Evolutionary conservation across 768 basidiomycete genomes (phyloP).

Genomic region (Russula earlei): DNA sequence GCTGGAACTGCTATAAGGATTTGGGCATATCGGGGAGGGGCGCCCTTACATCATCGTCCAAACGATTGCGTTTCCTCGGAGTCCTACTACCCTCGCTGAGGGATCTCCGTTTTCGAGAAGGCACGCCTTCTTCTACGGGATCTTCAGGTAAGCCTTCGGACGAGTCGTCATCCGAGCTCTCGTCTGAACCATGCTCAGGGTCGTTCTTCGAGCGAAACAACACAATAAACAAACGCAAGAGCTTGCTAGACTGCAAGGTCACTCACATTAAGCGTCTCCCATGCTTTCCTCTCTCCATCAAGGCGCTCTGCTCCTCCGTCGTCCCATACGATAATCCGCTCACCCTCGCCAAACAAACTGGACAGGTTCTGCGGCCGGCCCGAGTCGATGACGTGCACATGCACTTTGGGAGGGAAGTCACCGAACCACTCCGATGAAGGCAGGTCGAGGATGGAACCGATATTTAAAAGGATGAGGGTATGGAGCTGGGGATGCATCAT

Average conservation of each 20-base stretch:
- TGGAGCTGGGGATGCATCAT: conserved; percentile 46
- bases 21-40: conserved; percentile 5
- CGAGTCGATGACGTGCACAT: conserved; percentile 91
- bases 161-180: conserved; percentile 41
- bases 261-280: conserved; percentile 73
- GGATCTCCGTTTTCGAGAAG: conserved; percentile 44
- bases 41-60: conserved; percentile 30
- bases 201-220: conserved; percentile 51
- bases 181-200: conserved; percentile 64
- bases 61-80: conserved; percentile 33
- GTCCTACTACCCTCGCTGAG: conserved; percentile 10
- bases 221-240: neutral
- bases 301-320: conserved; percentile 73
- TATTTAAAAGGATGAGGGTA: conserved; percentile 84
- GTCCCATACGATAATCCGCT: conserved; percentile 85
- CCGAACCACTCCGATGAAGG: conserved; percentile 70
- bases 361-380: conserved; percentile 81
- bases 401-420: conserved; percentile 49
- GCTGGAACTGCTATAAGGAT: conserved; percentile 25
- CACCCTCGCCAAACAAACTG: conserved; percentile 69
- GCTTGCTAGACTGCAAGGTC: too few relatives aligned
- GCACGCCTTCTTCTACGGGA: conserved; percentile 34
- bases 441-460: conserved; percentile 84
- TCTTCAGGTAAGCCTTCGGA: conserved; percentile 35
- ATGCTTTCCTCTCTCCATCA: conserved; percentile 65